A percentile compares a stretch with the other conserved stretches of the same genome.
Evolutionary conservation across 2,329 filamentous ascomycete genomes (phyloP).

Genomic region (Scedosporium apiospermum): DNA sequence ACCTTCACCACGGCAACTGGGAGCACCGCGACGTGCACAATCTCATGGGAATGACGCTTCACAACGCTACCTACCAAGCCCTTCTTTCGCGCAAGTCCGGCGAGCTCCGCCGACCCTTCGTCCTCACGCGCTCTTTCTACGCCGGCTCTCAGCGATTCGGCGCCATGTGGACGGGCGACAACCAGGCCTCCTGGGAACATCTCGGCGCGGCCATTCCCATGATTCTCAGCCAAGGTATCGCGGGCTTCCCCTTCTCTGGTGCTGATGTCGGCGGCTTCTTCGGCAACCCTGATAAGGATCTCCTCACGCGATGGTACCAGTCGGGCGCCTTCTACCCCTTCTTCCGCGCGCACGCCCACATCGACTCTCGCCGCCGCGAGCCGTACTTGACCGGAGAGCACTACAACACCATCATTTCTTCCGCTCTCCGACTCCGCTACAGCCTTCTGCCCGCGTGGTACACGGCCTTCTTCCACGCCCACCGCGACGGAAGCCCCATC

Average conservation of each 20-base stretch:
- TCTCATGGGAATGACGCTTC: constrained; percentile 86
- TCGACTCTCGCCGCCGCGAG: constrained; percentile 88
- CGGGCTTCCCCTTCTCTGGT: constrained; percentile 87
- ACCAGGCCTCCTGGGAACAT: constrained; percentile 87
- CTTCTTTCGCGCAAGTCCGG: constrained; percentile 78
- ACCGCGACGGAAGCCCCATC: constrained; percentile 74
- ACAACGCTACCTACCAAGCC: constrained; percentile 87
- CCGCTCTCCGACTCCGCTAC: constrained; percentile 82
- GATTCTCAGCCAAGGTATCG: constrained; percentile 85
- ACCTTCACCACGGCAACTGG: constrained; percentile 83
- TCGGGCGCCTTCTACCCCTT: constrained; percentile 95
- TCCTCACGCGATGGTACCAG: constrained; percentile 93
- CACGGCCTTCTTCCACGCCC: constrained; percentile 88
- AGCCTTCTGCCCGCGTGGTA: constrained; percentile 90
- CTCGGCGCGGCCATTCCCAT: constrained; percentile 86
- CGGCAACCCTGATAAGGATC: constrained; percentile 86
- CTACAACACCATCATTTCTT: constrained; percentile 75
- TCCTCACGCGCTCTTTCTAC: constrained; percentile 88
- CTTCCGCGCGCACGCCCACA: constrained; percentile 95
- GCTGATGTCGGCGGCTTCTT: constrained; percentile 98
- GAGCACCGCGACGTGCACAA: constrained; percentile 97
- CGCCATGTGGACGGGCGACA: constrained; percentile 99
- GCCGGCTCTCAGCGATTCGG: constrained; percentile 81
- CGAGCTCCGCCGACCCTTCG: constrained; percentile 76
- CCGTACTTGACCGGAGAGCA: constrained; percentile 82